Percentiles rank a stretch among this genome's conserved stretches.
phyloP scores from a whole-genome alignment of 352 stramenopile species.

The Aphanomyces invadans region DNA sequence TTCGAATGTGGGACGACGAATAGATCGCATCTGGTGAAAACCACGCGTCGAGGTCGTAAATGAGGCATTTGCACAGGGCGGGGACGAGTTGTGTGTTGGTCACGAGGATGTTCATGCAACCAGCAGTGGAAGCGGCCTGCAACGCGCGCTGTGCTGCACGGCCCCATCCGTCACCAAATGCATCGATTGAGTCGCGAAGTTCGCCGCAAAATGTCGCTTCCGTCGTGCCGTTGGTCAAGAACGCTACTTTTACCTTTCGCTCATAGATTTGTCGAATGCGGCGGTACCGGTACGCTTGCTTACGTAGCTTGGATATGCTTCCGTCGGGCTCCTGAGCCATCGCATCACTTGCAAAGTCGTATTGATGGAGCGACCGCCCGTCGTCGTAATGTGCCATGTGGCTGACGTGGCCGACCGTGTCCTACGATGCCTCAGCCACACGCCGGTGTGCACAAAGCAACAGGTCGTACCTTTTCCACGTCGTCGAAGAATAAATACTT shows the following conservation, averaged over 20 bases:
- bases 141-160: conserved; percentile 52
- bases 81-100: conserved; percentile 77
- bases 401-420: conserved; percentile 18
- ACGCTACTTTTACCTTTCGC: conserved; percentile 48
- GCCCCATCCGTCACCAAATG: conserved; percentile 62
- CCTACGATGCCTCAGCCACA: background rate
- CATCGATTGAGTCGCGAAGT: conserved; percentile 62
- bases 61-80: conserved; percentile 75
- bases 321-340: conserved; percentile 1
- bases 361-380: background rate
- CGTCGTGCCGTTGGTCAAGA: conserved; percentile 41
- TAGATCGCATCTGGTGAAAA: conserved; percentile 73
- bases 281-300: conserved; percentile 35
- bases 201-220: conserved; percentile 67
- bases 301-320: conserved; percentile 1
- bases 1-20: conserved; percentile 69
- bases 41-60: conserved; percentile 67
- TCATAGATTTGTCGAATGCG: conserved; percentile 78
- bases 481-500: conserved; percentile 80
- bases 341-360: conserved; percentile 18
- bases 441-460: background rate
- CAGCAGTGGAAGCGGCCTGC: conserved; percentile 34
- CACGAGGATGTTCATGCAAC: conserved; percentile 52
- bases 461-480: conserved; percentile 58
- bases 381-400: conserved; percentile 21